Conservation (phyloP, 1,284 basidiomycete genomes). For the Ganoderma lingzhi region DNA sequence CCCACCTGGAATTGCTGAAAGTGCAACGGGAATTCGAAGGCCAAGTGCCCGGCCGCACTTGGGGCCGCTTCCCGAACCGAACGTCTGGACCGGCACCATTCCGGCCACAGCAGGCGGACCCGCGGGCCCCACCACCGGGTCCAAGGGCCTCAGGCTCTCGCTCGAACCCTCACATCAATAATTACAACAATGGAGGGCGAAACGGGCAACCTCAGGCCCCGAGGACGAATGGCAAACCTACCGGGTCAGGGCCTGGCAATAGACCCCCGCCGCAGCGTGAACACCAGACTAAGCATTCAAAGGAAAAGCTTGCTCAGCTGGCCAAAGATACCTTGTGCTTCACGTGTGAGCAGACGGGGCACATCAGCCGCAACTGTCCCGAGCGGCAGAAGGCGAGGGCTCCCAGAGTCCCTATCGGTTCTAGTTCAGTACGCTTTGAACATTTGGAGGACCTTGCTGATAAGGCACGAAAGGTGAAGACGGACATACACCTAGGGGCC, state of each 20-base stretch:
- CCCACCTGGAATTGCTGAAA: neutral
- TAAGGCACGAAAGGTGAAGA: neutral
- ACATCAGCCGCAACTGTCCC: neutral
- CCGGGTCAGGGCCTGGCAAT: too few relatives aligned
- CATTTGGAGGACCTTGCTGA: neutral
- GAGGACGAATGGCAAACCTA: neutral
- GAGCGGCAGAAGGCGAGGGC: neutral
- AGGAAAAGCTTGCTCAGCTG: neutral
- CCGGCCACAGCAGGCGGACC: neutral
- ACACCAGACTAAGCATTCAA: neutral
- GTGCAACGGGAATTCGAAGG: neutral
- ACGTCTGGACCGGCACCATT: neutral
- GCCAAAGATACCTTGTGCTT: neutral
- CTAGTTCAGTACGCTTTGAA: neutral
- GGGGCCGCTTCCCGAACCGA: neutral
- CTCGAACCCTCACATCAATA: too few relatives aligned
- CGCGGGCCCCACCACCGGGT: neutral
- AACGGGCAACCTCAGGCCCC: neutral
- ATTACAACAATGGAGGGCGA: neutral
- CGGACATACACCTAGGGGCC: neutral
- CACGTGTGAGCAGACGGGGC: neutral
- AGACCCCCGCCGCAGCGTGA: too few relatives aligned
- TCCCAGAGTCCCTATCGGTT: neutral
- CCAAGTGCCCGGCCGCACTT: neutral
- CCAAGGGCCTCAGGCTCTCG: neutral